Evolutionary conservation across 352 stramenopile species (phyloP).

Genomic region (Phytophthora sp.): DNA sequence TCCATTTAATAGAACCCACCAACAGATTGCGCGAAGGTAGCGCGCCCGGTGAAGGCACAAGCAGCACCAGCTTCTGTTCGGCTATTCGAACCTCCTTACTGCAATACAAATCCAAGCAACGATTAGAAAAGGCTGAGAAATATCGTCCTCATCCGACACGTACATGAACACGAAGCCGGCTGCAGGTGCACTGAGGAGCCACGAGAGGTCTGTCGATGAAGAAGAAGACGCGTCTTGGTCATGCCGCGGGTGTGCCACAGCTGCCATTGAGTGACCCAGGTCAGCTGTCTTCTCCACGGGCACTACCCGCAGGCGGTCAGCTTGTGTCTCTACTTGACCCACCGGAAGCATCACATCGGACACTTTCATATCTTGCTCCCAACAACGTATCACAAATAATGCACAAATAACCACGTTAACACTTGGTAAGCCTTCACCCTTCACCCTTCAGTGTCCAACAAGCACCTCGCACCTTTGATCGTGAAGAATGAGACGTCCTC

Average conservation of each 20-base stretch:
- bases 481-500: conserved; percentile 82
- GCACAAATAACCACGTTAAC: conserved; percentile 11
- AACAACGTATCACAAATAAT: neutral
- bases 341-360: conserved; percentile 88
- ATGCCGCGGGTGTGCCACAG: conserved; percentile 60
- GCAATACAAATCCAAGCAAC: conserved; percentile 10
- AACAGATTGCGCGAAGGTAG: conserved; percentile 82
- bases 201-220: conserved; percentile 57
- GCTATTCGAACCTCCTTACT: conserved; percentile 82
- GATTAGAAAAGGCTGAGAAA: neutral
- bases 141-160: conserved; percentile 23
- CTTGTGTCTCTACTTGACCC: conserved; percentile 73
- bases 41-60: conserved; percentile 82
- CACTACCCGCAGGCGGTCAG: conserved; percentile 71
- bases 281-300: conserved; percentile 78
- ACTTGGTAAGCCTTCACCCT: too few species aligned
- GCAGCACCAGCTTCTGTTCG: conserved; percentile 81
- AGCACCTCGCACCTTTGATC: conserved; percentile 56
- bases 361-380: conserved; percentile 76
- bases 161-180: conserved; percentile 89
- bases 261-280: conserved; percentile 74
- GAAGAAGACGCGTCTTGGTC: conserved; percentile 47
- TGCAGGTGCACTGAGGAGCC: conserved; percentile 63
- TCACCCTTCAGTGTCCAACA: neutral
- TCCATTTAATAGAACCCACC: conserved; percentile 87